Base-by-base conservation (phyloP, 179 eudicot genomes). In the Sideroxylon spinosum region DNA sequence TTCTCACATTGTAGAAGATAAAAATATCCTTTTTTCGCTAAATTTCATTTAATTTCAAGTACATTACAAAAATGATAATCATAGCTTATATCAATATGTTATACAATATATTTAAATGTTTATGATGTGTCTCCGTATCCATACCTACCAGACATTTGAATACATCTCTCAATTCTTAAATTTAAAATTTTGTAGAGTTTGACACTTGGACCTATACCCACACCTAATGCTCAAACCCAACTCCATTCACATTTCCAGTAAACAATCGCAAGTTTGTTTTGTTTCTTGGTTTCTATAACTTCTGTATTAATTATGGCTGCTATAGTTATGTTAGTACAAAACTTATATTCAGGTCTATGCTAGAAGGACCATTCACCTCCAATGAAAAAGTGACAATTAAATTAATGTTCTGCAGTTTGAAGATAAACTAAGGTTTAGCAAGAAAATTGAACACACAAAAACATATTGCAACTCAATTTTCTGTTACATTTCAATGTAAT, bases 331-430 rank as follows among this genome's bases (percentile, higher is more conserved):
- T 55, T 28, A 28, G 28, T 52, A 37, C 60, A 48, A 71, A 25
- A 12, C 44, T 16, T 28, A 72, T 28, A 28, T 72, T 32, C 48
- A 50, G 62, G 63, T 14, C 16, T 22, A 20, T 55, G 62, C 55
- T 19, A 14, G 67, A 57, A 68, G 66, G 52, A 5, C 53, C 63
- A 50, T 32, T 76, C 74, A 77, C 68, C 56, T 28, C 74, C 22
- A 68, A 49, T 55, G 20, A 22, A 49, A 26, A n/a, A 71, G 25
- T 29, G 14, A 50, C 2, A 1, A 55, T 53, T 55, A 23, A 32
- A 72, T 55, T 72, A 29, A 26, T 25, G 32, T 9, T 63, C 7
- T n/a, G 63, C 63, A 60, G 25, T 60, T 60, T 60, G 3, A 60
- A n/a, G 10, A 20, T 23, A 60, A 60, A 60, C 7, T 20, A 60